Evolutionary conservation across 306 rosid species (phyloP).

Genomic region (Cyamopsis tetragonoloba): DNA sequence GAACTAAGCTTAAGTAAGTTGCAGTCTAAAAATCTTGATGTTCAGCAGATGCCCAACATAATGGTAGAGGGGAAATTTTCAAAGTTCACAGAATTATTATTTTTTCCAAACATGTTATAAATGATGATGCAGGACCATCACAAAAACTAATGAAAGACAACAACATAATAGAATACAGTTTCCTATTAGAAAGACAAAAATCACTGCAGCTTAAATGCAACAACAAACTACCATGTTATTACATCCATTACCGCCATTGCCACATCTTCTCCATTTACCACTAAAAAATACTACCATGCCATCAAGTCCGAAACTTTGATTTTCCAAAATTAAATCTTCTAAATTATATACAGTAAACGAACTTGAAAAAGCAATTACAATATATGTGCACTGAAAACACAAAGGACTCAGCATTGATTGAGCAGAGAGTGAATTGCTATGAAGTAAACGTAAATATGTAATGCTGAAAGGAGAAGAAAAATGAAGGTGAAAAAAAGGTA

Average conservation of each 20-base stretch:
- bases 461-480: not conserved
- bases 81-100: not conserved
- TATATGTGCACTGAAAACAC: not conserved
- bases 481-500: not conserved
- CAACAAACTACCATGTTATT: not conserved
- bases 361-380: not conserved
- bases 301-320: not conserved
- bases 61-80: not conserved
- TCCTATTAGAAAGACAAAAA: not conserved
- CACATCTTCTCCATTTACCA: not conserved
- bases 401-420: slow-evolving; percentile 11
- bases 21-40: not conserved
- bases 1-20: not conserved
- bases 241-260: slow-evolving; percentile 15
- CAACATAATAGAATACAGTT: not conserved
- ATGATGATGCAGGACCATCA: not conserved
- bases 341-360: slow-evolving; percentile 1
- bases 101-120: slow-evolving; percentile 1
- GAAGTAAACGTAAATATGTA: too few relatives aligned
- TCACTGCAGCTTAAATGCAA: not conserved
- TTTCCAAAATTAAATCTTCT: slow-evolving; percentile 11
- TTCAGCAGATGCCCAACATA: not conserved
- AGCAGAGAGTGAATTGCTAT: not conserved
- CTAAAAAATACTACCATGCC: not conserved
- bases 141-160: slow-evolving; percentile 21